A percentile compares a stretch with the other conserved stretches of the same genome.
phyloP scores from a whole-genome alignment of 805 yeast species.

The Candida germanica region DNA sequence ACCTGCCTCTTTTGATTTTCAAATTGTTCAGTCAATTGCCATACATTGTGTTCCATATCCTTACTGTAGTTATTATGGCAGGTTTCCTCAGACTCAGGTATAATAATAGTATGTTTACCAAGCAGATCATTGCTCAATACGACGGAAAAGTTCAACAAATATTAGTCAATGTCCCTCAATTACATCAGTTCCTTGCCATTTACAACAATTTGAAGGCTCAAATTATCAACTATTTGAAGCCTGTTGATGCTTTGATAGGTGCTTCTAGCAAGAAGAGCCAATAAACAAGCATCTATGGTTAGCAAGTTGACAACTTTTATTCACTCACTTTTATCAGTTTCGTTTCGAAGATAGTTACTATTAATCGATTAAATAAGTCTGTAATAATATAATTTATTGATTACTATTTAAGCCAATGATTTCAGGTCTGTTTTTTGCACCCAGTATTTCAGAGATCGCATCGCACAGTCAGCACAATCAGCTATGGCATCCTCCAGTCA shows the following conservation, averaged over 20 bases:
- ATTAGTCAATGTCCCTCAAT: conserved; percentile 16
- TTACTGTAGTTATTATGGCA: conserved; percentile 28
- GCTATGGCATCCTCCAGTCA: conserved; percentile 57
- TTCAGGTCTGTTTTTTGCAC: no score
- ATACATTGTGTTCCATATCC: conserved; percentile 30
- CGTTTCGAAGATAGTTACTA: no score
- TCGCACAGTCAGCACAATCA: no score
- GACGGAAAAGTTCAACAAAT: conserved; percentile 37
- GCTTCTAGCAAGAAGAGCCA: conserved; percentile 7
- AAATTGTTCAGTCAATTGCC: conserved; percentile 20
- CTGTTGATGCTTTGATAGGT: conserved; percentile 8
- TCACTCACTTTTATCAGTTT: no score
- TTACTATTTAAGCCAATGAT: no score
- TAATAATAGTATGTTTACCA: conserved; percentile 30
- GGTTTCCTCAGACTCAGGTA: conserved; percentile 36
- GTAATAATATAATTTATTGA: no score
- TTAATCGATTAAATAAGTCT: no score
- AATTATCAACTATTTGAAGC: conserved; percentile 6
- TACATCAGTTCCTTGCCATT: conserved; percentile 1
- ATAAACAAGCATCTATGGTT: background rate
- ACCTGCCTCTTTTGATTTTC: conserved; percentile 25
- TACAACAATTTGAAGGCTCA: conserved; percentile 4
- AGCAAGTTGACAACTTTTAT: no score
- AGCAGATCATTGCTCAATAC: conserved; percentile 42
- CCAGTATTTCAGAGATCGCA: no score